A percentile compares a stretch with the other conserved stretches of the same genome.
Evolutionary conservation across 768 basidiomycete species (phyloP).

Genomic region (Mrakia frigida): DNA sequence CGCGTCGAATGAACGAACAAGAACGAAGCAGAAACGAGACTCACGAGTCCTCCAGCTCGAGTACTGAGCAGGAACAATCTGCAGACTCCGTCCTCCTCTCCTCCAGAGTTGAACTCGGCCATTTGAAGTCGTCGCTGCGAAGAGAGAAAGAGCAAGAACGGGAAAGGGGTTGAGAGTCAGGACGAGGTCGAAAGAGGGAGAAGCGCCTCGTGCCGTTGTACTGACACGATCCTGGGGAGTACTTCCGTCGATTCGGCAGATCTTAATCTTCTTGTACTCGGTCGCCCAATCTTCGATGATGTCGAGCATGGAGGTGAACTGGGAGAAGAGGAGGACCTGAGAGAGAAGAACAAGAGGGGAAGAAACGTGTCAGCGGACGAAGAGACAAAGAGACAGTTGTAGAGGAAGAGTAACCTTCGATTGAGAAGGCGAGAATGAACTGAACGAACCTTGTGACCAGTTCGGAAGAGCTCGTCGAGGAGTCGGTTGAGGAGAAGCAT

Average conservation of each 20-base stretch:
- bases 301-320: constrained; percentile 94
- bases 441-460: constrained; percentile 64
- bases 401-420: too few species aligned
- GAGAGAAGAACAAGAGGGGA: not conserved
- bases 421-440: too few species aligned
- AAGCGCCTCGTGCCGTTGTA: too few species aligned
- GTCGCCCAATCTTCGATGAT: constrained; percentile 93
- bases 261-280: constrained; percentile 70
- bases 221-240: constrained; percentile 73
- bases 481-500: constrained; percentile 93
- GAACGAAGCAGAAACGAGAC: not conserved
- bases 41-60: constrained; percentile 64
- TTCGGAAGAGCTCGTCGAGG: constrained; percentile 69
- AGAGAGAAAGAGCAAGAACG: too few species aligned
- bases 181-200: too few species aligned
- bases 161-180: too few species aligned
- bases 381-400: too few species aligned
- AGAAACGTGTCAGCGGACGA: not conserved
- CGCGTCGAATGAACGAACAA: not conserved
- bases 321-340: constrained; percentile 49
- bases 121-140: constrained; percentile 82
- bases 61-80: constrained; percentile 73
- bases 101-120: constrained; percentile 70
- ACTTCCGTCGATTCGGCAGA: constrained; percentile 88
- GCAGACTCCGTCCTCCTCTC: constrained; percentile 49